These are phyloP conservation scores for Plantago major DNA, from an alignment of 257 asterid species.

Conservation along the genomic window DNA sequence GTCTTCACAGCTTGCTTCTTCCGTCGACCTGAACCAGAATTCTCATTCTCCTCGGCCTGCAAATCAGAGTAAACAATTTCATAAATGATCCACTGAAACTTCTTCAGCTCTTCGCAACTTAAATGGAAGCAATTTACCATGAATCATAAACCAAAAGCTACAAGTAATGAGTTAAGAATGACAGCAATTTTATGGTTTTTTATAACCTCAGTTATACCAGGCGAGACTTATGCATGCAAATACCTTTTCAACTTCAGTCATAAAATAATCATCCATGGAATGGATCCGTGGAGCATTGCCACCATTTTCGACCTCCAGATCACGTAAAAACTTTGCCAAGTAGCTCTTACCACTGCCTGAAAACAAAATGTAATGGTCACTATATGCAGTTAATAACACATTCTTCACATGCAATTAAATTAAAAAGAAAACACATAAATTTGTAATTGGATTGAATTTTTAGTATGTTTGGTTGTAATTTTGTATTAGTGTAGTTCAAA, in stretches of 20 bases:
- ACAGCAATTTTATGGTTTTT: not conserved
- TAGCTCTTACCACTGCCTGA: slow-evolving; percentile 99
- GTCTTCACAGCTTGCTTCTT: slow-evolving; percentile 53
- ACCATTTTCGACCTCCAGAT: slow-evolving; percentile 93
- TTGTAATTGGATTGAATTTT: no score
- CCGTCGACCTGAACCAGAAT: slow-evolving; percentile 57
- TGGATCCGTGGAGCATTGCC: slow-evolving; percentile 86
- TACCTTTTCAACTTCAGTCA: slow-evolving; percentile 98
- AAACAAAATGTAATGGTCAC: slow-evolving; percentile 14
- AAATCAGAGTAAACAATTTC: slow-evolving; percentile 15
- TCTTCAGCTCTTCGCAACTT: no score
- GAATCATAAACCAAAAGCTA: not conserved
- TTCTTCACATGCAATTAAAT: no score
- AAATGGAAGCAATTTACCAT: not conserved
- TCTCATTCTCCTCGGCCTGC: slow-evolving; percentile 71
- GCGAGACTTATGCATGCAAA: slow-evolving; percentile 10
- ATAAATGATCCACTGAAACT: not conserved
- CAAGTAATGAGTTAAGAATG: not conserved
- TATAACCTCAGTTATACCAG: slow-evolving; percentile 2
- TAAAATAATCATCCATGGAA: slow-evolving; percentile 97
- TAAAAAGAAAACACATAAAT: no score
- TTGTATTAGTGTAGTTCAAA: no score
- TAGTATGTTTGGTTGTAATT: no score
- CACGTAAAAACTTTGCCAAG: slow-evolving; percentile 83
- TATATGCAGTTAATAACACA: not conserved